Evolutionary conservation across 768 basidiomycete species (phyloP).

Genomic region (Tricholoma sp.): DNA sequence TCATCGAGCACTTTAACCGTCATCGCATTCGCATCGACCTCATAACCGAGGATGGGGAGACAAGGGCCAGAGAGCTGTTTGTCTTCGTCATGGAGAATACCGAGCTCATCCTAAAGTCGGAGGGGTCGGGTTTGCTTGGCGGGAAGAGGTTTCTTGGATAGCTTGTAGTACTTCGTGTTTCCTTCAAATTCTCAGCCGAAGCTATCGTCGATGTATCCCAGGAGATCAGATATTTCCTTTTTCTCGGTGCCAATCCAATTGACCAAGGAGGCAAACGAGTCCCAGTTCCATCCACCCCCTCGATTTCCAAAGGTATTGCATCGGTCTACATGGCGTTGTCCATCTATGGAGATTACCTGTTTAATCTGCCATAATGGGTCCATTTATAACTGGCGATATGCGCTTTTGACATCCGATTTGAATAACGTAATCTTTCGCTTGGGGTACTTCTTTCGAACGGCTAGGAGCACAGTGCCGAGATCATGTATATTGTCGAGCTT

Average conservation of each 20-base stretch:
- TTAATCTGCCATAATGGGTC: constrained; percentile 24
- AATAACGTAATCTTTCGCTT: constrained; percentile 17
- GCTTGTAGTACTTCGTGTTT: neutral
- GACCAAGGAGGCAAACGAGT: neutral
- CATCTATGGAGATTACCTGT: constrained; percentile 18
- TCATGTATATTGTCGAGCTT: constrained; percentile 17
- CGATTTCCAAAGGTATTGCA: neutral
- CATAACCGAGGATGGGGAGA: neutral
- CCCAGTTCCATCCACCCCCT: neutral
- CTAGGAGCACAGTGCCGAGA: constrained; percentile 20
- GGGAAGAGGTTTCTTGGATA: neutral
- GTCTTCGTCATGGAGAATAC: constrained; percentile 4
- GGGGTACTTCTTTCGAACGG: constrained; percentile 5
- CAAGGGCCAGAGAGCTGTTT: constrained; percentile 4
- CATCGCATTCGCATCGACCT: constrained; percentile 4
- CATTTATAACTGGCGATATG: constrained; percentile 28
- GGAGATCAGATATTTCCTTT: neutral
- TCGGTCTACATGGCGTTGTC: neutral
- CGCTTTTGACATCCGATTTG: constrained; percentile 34
- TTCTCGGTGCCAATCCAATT: neutral
- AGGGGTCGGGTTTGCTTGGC: neutral
- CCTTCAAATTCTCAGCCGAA: neutral
- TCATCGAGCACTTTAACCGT: neutral
- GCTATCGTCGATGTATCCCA: neutral
- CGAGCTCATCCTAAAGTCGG: neutral